Evolutionary conservation across 352 stramenopile species (phyloP).

Genomic region (Phytophthora pinifolia): DNA sequence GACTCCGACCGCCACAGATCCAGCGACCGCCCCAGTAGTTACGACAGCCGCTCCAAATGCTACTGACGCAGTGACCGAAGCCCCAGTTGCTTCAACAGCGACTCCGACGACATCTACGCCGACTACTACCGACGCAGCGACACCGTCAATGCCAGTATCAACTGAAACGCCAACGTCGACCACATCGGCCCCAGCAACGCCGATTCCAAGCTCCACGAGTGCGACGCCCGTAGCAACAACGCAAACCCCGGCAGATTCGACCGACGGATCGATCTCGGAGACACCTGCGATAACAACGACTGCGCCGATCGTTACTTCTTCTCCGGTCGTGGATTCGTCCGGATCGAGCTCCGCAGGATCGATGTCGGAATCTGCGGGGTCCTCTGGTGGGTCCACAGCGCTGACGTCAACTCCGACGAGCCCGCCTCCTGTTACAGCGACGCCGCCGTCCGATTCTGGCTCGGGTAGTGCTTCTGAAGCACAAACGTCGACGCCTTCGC

Average conservation of each 20-base stretch:
- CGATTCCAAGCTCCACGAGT: too few species aligned
- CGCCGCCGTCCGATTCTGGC: conserved; percentile 12
- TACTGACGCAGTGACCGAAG: too few species aligned
- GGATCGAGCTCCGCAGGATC: conserved; percentile 7
- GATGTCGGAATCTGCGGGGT: not conserved
- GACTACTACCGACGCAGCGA: not conserved
- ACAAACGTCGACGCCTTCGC: conserved; percentile 9
- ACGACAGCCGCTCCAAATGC: too few species aligned
- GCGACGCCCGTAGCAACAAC: too few species aligned
- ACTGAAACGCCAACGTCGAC: too few species aligned
- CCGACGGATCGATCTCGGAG: too few species aligned
- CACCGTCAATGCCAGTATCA: not conserved
- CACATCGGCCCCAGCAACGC: too few species aligned
- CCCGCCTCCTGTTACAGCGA: conserved; percentile 21
- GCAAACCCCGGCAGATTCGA: too few species aligned
- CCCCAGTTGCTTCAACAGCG: too few species aligned
- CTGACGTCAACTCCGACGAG: conserved; percentile 16
- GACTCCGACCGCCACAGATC: not conserved
- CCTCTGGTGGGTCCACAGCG: conserved; percentile 6
- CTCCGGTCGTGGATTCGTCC: not conserved
- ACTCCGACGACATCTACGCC: not conserved
- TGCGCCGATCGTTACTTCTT: too few species aligned
- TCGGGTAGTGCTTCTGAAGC: conserved; percentile 8
- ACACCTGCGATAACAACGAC: too few species aligned
- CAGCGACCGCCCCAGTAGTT: too few species aligned